These are phyloP conservation scores for Candida yuanshanica DNA, from an alignment of 805 yeast genomes.

Conservation along the genomic window DNA sequence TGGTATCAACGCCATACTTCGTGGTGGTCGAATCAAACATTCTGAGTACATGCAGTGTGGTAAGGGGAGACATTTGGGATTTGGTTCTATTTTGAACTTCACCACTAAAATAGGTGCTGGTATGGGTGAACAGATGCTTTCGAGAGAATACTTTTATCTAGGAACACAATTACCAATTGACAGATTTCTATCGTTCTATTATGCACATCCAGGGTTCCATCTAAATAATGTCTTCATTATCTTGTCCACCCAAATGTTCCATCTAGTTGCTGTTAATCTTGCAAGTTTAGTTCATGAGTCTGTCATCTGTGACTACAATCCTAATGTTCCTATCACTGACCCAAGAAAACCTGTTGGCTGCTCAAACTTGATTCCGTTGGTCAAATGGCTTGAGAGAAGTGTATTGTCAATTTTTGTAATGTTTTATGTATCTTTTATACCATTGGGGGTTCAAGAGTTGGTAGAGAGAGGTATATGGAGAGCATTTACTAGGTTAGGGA, in stretches of 20 bases:
- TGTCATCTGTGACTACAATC: conserved; percentile 54
- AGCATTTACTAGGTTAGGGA: conserved; percentile 55
- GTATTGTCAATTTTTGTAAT: conserved; percentile 70
- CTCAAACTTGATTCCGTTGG: conserved; percentile 60
- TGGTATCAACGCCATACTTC: conserved; percentile 70
- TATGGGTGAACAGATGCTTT: conserved; percentile 84
- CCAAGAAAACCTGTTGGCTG: conserved; percentile 65
- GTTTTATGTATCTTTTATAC: conserved; percentile 68
- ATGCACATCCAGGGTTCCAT: conserved; percentile 86
- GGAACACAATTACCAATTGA: conserved; percentile 75
- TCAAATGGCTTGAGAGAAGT: conserved; percentile 70
- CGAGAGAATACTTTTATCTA: conserved; percentile 74
- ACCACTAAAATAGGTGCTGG: conserved; percentile 86
- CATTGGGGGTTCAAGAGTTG: conserved; percentile 70
- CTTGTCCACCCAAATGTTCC: conserved; percentile 58
- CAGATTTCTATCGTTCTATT: conserved; percentile 72
- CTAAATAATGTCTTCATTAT: conserved; percentile 71
- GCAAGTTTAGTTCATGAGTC: conserved; percentile 60
- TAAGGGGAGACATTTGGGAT: conserved; percentile 81
- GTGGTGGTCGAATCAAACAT: conserved; percentile 83
- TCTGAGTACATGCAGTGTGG: conserved; percentile 85
- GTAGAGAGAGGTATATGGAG: conserved; percentile 72
- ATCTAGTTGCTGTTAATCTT: conserved; percentile 53
- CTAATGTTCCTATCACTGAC: conserved; percentile 54
- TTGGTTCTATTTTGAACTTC: conserved; percentile 75